These are phyloP conservation scores for Apiospora hydei DNA, from an alignment of 2,329 filamentous ascomycete species.

Conservation along the genomic window DNA sequence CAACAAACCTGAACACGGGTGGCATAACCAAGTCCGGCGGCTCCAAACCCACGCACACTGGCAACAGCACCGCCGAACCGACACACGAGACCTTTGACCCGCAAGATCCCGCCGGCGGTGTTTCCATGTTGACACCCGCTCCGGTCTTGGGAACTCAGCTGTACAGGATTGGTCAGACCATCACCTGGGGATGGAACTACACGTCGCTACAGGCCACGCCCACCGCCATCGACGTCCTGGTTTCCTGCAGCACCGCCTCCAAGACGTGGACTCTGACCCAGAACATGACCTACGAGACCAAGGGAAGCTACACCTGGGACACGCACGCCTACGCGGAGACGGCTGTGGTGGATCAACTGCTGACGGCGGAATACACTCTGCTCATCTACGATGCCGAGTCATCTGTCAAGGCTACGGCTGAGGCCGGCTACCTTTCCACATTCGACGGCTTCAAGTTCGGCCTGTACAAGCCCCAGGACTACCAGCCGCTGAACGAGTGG, in stretches of 20 bases:
- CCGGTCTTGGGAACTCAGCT: slow-evolving; percentile 54
- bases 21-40: slow-evolving; percentile 37
- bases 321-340: slow-evolving; percentile 58
- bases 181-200: slow-evolving; percentile 72
- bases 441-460: slow-evolving; percentile 62
- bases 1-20: slow-evolving; percentile 52
- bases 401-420: slow-evolving; percentile 55
- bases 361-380: slow-evolving; percentile 65
- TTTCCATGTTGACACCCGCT: slow-evolving; percentile 61
- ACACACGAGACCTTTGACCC: slow-evolving; percentile 52
- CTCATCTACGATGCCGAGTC: slow-evolving; percentile 67
- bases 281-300: slow-evolving; percentile 66
- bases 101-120: slow-evolving; percentile 56
- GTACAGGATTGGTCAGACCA: slow-evolving; percentile 66
- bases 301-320: slow-evolving; percentile 65
- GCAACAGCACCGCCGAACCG: slow-evolving; percentile 34
- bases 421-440: slow-evolving; percentile 62
- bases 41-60: slow-evolving; percentile 37
- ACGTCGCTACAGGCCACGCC: slow-evolving; percentile 65
- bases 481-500: slow-evolving; percentile 60
- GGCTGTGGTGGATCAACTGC: slow-evolving; percentile 53
- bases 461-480: slow-evolving; percentile 61
- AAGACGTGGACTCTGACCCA: slow-evolving; percentile 67
- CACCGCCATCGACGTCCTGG: slow-evolving; percentile 65
- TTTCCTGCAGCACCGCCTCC: slow-evolving; percentile 60